Percentiles rank a stretch among this genome's conserved stretches.
These are phyloP conservation scores for Helichrysum umbraculigerum DNA, from an alignment of 129 eudicot species.

Conservation along the genomic window DNA sequence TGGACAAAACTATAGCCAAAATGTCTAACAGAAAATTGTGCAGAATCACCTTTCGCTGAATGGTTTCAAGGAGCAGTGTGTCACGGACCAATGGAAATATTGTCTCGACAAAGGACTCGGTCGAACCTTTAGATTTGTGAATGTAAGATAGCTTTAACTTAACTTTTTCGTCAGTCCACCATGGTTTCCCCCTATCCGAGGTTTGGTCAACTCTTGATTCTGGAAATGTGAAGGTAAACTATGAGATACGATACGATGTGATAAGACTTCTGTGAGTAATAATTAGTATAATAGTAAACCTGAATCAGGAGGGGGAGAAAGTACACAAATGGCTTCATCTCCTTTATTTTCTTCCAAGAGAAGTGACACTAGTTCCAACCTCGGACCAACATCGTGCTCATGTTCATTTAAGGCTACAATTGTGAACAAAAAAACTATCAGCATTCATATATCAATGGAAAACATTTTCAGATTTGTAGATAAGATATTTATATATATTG, in stretches of 20 bases:
- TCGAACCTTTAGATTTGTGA: conserved; percentile 61
- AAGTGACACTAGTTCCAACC: conserved; percentile 71
- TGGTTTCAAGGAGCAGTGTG: conserved; percentile 62
- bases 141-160: conserved; percentile 70
- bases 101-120: conserved; percentile 67
- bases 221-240: conserved; percentile 26
- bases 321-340: conserved; percentile 79
- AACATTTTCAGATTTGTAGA: no score
- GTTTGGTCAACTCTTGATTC: conserved; percentile 37
- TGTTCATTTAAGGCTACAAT: conserved; percentile 53
- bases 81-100: conserved; percentile 77
- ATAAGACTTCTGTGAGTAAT: not conserved
- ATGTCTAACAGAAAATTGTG: not conserved
- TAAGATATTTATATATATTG: no score
- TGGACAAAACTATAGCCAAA: conserved; percentile 3
- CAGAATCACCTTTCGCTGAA: conserved; percentile 67
- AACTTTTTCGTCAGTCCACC: conserved; percentile 74
- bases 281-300: conserved; percentile 38
- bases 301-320: conserved; percentile 67
- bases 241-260: conserved; percentile 4
- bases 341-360: conserved; percentile 66
- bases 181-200: conserved; percentile 43
- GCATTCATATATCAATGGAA: not conserved
- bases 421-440: not conserved
- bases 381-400: conserved; percentile 62